Evolutionary conservation across 2,329 filamentous ascomycete species (phyloP).

Genomic region (Exophiala sp.): DNA sequence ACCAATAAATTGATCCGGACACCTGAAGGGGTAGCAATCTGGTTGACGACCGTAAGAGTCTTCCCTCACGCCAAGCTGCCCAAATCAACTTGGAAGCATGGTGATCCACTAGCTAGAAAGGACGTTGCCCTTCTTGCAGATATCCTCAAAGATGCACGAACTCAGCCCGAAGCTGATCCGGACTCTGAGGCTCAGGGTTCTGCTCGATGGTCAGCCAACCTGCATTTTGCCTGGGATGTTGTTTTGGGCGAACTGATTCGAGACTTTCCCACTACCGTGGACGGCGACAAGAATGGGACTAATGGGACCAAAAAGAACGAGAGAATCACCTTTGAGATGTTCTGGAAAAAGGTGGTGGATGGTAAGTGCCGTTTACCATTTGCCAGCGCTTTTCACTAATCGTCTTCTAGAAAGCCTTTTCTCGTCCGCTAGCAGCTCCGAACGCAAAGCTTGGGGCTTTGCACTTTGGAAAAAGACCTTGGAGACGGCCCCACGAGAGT

Average conservation of each 20-base stretch:
- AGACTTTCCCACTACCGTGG: constrained; percentile 29
- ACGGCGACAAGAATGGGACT: constrained; percentile 31
- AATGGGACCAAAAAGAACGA: constrained; percentile 32
- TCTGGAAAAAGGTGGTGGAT: constrained; percentile 85
- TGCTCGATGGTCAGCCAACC: constrained; percentile 72
- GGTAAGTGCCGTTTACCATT: background rate
- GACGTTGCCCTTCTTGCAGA: constrained; percentile 68
- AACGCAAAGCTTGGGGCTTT: constrained; percentile 90
- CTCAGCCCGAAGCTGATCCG: constrained; percentile 32
- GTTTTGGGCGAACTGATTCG: constrained; percentile 51
- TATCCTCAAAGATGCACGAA: constrained; percentile 67
- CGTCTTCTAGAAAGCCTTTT: constrained; percentile 65
- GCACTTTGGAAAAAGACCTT: constrained; percentile 78
- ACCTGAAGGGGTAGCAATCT: constrained; percentile 84
- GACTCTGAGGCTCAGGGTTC: constrained; percentile 43
- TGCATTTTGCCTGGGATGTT: constrained; percentile 85
- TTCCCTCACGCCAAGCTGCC: constrained; percentile 65
- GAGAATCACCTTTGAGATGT: constrained; percentile 60
- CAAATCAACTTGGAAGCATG: constrained; percentile 67
- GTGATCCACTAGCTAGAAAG: constrained; percentile 68
- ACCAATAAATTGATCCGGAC: constrained; percentile 69
- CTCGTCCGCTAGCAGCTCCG: constrained; percentile 73
- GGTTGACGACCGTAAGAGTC: constrained; percentile 65
- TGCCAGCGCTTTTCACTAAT: background rate
- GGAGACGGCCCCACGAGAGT: constrained; percentile 45